Conservation (phyloP, 1,284 basidiomycete species). For the Boletus hoseneyae region DNA sequence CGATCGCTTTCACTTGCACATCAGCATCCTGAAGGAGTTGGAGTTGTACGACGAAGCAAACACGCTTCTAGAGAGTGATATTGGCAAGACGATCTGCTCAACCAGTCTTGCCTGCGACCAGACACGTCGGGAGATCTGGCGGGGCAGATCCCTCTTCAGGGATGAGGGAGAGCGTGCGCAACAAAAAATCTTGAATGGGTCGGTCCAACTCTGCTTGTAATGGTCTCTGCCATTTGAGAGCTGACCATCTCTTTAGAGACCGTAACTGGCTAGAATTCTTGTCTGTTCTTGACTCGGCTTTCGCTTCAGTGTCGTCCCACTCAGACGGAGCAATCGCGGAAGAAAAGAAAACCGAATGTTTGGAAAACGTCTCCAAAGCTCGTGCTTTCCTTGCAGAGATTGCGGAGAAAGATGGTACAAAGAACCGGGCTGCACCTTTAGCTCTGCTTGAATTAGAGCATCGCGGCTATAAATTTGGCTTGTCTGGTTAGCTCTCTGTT, state of each 20-base stretch:
- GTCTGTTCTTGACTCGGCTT: constrained; percentile 65
- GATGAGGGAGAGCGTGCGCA: constrained; percentile 61
- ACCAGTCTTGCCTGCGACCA: constrained; percentile 74
- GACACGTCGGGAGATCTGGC: constrained; percentile 67
- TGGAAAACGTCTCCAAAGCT: constrained; percentile 43
- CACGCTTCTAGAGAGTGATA: constrained; percentile 63
- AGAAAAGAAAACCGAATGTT: constrained; percentile 32
- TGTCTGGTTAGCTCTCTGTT: constrained; percentile 42
- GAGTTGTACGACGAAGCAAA: constrained; percentile 66
- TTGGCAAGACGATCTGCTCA: constrained; percentile 62
- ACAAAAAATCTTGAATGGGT: constrained; percentile 57
- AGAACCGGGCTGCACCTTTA: constrained; percentile 69
- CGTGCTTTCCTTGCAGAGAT: constrained; percentile 55
- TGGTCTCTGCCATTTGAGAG: background rate
- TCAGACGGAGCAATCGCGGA: constrained; percentile 22
- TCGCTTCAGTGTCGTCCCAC: constrained; percentile 41
- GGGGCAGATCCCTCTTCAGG: constrained; percentile 46
- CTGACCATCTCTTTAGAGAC: constrained; percentile 47
- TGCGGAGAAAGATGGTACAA: constrained; percentile 57
- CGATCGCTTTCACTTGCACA: constrained; percentile 74
- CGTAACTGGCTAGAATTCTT: constrained; percentile 85
- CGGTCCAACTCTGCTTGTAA: constrained; percentile 1
- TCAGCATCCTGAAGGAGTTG: constrained; percentile 68
- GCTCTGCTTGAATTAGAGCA: constrained; percentile 71
- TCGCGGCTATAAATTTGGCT: constrained; percentile 45